phyloP scores from a whole-genome alignment of 202 grass and related monocot species.

The Schoenoplectus triqueter region DNA sequence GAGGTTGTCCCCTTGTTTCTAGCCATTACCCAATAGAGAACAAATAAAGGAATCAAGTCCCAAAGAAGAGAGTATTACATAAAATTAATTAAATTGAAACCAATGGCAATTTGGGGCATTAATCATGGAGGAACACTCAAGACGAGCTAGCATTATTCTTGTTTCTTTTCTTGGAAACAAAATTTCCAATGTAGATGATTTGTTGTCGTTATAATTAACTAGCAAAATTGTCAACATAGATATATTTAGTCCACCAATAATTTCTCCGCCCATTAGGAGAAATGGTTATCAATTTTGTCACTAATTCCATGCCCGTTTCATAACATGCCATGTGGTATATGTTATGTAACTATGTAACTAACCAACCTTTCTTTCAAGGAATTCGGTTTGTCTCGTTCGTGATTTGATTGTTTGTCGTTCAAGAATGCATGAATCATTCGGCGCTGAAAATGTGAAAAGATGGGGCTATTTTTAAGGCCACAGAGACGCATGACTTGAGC shows the following conservation, averaged over 20 bases:
- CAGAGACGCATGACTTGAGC: background rate
- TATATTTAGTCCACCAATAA: background rate
- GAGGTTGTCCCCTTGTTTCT: background rate
- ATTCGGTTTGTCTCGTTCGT: conserved; percentile 18
- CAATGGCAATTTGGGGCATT: background rate
- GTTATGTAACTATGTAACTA: background rate
- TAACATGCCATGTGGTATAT: conserved; percentile 1
- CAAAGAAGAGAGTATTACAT: background rate
- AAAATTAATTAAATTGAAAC: background rate
- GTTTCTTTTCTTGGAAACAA: background rate
- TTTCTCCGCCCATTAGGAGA: background rate
- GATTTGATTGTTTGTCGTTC: conserved; percentile 24
- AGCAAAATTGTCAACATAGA: background rate
- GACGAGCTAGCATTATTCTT: background rate
- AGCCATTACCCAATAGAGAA: background rate
- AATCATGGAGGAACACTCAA: background rate
- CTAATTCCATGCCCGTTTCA: background rate
- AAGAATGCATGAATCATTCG: background rate
- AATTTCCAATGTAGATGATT: background rate
- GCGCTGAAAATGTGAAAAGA: background rate
- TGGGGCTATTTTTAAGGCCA: background rate
- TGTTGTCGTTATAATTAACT: background rate
- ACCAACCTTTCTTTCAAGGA: background rate
- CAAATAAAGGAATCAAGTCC: conserved; percentile 15
- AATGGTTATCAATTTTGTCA: background rate